These are phyloP conservation scores for Lagenidium giganteum DNA, from an alignment of 352 stramenopile species.

Conservation along the genomic window DNA sequence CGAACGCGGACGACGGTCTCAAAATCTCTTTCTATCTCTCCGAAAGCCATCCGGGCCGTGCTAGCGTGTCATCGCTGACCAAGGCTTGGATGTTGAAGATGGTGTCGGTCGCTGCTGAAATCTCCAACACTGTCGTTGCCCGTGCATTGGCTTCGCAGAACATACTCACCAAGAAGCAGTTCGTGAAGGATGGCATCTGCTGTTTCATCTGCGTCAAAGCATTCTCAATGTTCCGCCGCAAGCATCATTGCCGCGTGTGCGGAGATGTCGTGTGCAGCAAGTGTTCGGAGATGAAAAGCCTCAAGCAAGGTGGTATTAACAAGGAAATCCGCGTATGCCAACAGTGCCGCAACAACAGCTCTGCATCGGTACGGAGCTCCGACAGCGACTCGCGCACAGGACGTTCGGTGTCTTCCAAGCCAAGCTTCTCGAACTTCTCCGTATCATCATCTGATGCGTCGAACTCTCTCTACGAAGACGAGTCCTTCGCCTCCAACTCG, in stretches of 20 bases:
- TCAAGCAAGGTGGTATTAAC: slow-evolving; percentile 56
- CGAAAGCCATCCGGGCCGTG: slow-evolving; percentile 67
- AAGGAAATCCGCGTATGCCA: slow-evolving; percentile 77
- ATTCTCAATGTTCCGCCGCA: slow-evolving; percentile 73
- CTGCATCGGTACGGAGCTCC: slow-evolving; percentile 57
- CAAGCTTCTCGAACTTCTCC: slow-evolving; percentile 41
- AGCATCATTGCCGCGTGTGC: slow-evolving; percentile 83
- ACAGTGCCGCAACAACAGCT: slow-evolving; percentile 52
- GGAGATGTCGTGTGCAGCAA: slow-evolving; percentile 83
- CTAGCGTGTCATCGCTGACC: slow-evolving; percentile 63
- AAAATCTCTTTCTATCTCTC: slow-evolving; percentile 73
- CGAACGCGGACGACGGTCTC: slow-evolving; percentile 41
- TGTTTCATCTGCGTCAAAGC: slow-evolving; percentile 73
- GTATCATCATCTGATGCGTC: slow-evolving; percentile 42
- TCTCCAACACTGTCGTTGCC: slow-evolving; percentile 59
- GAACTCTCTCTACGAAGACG: slow-evolving; percentile 46
- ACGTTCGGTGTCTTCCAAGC: slow-evolving; percentile 26
- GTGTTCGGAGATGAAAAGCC: slow-evolving; percentile 74
- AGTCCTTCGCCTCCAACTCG: slow-evolving; percentile 18
- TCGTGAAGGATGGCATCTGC: slow-evolving; percentile 65
- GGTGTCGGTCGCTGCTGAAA: slow-evolving; percentile 62
- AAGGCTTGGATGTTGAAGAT: slow-evolving; percentile 83
- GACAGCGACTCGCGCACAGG: slow-evolving; percentile 26
- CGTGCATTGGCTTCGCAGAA: slow-evolving; percentile 55
- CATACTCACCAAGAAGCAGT: slow-evolving; percentile 69